Conservation (phyloP, 1,284 basidiomycete species). For the Retiboletus flavoniger region DNA sequence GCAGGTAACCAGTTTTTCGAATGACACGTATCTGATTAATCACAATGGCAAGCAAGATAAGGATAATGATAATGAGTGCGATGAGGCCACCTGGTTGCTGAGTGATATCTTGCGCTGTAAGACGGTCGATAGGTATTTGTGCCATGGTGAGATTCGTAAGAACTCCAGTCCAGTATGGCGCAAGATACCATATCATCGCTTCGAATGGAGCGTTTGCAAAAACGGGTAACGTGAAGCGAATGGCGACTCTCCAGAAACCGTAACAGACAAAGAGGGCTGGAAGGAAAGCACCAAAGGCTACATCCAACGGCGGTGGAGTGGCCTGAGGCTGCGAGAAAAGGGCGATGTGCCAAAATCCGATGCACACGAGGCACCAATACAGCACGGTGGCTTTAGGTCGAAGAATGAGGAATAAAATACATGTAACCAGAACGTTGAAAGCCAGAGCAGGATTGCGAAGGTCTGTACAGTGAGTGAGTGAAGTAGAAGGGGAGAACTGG, state of each 20-base stretch:
- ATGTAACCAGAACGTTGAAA: slow-evolving; percentile 68
- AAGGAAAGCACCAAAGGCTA: slow-evolving; percentile 74
- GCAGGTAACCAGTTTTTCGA: slow-evolving; percentile 79
- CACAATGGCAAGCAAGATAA: slow-evolving; percentile 59
- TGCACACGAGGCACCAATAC: slow-evolving; percentile 78
- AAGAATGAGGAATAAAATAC: slow-evolving; percentile 68
- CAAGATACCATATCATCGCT: slow-evolving; percentile 70
- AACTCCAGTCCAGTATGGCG: slow-evolving; percentile 79
- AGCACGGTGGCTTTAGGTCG: slow-evolving; percentile 70
- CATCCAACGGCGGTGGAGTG: slow-evolving; percentile 66
- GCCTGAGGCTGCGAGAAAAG: slow-evolving; percentile 77
- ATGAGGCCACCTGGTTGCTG: slow-evolving; percentile 70
- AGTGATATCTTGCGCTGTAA: slow-evolving; percentile 68
- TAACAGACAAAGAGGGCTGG: slow-evolving; percentile 79
- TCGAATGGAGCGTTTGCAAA: slow-evolving; percentile 73
- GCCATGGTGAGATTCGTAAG: slow-evolving; percentile 64
- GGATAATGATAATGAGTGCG: slow-evolving; percentile 68
- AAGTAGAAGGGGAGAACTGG: slow-evolving; percentile 46
- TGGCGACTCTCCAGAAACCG: slow-evolving; percentile 75
- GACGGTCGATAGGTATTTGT: slow-evolving; percentile 71
- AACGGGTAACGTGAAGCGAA: slow-evolving; percentile 72
- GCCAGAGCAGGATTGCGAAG: slow-evolving; percentile 65
- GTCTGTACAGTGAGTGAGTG: slow-evolving; percentile 67
- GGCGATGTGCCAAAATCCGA: slow-evolving; percentile 85
- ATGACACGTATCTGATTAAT: slow-evolving; percentile 83